Percentiles rank a stretch among this genome's conserved stretches.
These are phyloP conservation scores for Aureobasidium sp. DNA, from an alignment of 2,329 filamentous ascomycete genomes.

Conservation along the genomic window DNA sequence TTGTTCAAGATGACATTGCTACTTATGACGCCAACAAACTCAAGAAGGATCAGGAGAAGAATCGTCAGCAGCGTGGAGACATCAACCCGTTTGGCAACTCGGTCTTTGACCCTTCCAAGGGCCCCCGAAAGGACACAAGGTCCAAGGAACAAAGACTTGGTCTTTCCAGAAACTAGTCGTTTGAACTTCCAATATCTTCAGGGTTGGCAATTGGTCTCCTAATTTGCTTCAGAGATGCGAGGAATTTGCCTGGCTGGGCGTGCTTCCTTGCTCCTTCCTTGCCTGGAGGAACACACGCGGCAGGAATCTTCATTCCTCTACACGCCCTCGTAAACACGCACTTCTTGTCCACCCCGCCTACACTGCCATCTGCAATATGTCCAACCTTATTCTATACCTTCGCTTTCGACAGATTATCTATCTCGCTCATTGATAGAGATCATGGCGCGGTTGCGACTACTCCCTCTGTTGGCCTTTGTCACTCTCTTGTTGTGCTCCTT, in stretches of 20 bases:
- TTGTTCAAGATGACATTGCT: slow-evolving; percentile 26
- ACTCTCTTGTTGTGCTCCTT: not conserved
- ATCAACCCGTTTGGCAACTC: slow-evolving; percentile 12
- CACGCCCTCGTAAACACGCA: not conserved
- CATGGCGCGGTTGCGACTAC: not conserved
- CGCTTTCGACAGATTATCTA: not conserved
- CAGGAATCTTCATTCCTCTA: slow-evolving; percentile 10
- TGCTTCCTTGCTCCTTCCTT: slow-evolving; percentile 7
- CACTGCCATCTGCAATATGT: not conserved
- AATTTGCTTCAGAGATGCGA: not conserved
- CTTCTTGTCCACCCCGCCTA: not conserved
- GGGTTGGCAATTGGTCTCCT: no score
- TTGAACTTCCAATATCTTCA: not conserved
- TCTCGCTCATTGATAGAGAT: not conserved
- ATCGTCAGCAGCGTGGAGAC: slow-evolving; percentile 12
- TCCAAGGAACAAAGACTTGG: slow-evolving; percentile 24
- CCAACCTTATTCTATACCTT: not conserved
- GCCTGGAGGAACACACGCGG: not conserved
- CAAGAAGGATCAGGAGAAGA: slow-evolving; percentile 19
- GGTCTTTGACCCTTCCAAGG: slow-evolving; percentile 11
- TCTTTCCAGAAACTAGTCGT: slow-evolving; percentile 15
- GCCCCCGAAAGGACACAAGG: slow-evolving; percentile 19
- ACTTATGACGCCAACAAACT: slow-evolving; percentile 26
- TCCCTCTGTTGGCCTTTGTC: not conserved
- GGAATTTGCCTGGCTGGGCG: not conserved